phyloP scores from a whole-genome alignment of 306 rosid genomes.

The Dalbergia cultrata region DNA sequence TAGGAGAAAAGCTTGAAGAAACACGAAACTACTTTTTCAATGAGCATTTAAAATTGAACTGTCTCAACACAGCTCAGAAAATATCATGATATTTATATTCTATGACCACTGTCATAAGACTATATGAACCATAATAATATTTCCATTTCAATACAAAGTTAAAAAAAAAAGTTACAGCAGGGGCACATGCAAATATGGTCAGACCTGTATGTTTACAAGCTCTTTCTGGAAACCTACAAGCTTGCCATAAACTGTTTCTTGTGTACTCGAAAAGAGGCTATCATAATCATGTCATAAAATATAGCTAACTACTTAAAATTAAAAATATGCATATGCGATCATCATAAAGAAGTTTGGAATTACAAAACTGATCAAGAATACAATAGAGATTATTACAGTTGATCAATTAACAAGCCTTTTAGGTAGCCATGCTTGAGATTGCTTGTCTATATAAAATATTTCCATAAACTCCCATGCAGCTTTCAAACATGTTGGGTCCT shows the following conservation, averaged over 20 bases:
- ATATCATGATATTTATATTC: not conserved
- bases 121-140: not conserved
- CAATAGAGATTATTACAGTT: slow-evolving; percentile 74
- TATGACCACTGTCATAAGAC: slow-evolving; percentile 1
- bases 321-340: not conserved
- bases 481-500: slow-evolving; percentile 81
- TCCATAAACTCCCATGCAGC: slow-evolving; percentile 97
- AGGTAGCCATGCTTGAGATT: slow-evolving; percentile 85
- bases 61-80: not conserved
- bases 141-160: not conserved
- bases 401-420: slow-evolving; percentile 96
- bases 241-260: slow-evolving; percentile 74
- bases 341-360: slow-evolving; percentile 1
- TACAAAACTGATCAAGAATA: slow-evolving; percentile 18
- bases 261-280: slow-evolving; percentile 76
- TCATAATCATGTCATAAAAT: slow-evolving; percentile 76
- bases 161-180: not conserved
- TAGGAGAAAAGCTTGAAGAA: not conserved
- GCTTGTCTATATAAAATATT: slow-evolving; percentile 91
- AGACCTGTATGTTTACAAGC: slow-evolving; percentile 79
- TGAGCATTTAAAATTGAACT: not conserved
- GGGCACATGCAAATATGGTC: slow-evolving; percentile 33
- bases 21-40: not conserved
- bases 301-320: slow-evolving; percentile 33
- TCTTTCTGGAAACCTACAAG: slow-evolving; percentile 75